Evolutionary conservation across 805 yeast species (phyloP), one percentile per base, ranked within the genome.

Genomic region (Grigorovia jiainica): DNA sequence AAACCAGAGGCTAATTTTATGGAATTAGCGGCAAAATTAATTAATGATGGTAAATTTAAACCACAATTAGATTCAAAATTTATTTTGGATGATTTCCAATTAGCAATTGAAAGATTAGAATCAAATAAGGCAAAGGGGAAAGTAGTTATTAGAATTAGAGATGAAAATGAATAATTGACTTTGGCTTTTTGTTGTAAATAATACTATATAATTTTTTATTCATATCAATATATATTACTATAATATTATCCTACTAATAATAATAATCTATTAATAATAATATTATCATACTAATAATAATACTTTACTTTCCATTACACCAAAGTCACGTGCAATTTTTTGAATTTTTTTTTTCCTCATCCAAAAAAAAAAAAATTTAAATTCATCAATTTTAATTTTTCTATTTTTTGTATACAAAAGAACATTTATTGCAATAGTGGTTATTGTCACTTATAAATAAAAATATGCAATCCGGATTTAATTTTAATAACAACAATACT

Each of bases 81-180:
- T 46, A 55, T 66, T 13, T 69, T 79, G 47, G 70, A 64, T 2
- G 72, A 81, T 15, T 74, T 57, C 47, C 47, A 68, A 37, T 55
- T 64, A 7, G 92, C 87, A 1, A 56, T 73, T 36, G 71, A 72
- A 7, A 64, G 64, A 47, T 55, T 81, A 23, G 57, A 56, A 7
- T 57, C 67, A 25, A 71, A 75, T 43, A 64, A 57, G 38, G 78
- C 80, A 0, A 67, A 66, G 40, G 95, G 94, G 30, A 84, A 84
- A 58, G 67, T 82, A 24, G 71, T 84, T 9, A 31, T 65, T 10
- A 38, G 41, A 25, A 25, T 41, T 21, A 16, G 20, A n/a, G 41
- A 42, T 11, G 33, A 25, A 16, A 13, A 33, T 16, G 20, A 31
- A 5, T 31, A 31, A 16, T 27, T 27, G 6, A 6, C 3, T 13